Percentiles rank a stretch among this genome's conserved stretches.
phyloP scores from a whole-genome alignment of 1,284 basidiomycete species.

The Ganoderma sinense region DNA sequence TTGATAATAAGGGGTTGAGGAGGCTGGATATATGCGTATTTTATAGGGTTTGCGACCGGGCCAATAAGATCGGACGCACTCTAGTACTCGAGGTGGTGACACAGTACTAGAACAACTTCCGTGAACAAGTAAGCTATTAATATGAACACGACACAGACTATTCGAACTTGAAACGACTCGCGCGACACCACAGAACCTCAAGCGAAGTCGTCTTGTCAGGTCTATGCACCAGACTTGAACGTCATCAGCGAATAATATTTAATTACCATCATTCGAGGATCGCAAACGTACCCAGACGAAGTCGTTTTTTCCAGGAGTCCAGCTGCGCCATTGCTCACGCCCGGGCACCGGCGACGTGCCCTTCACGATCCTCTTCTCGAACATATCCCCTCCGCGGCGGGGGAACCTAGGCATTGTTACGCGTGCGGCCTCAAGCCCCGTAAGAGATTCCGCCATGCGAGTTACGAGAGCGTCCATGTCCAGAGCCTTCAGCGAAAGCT shows the following conservation, averaged over 20 bases:
- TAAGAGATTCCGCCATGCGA: neutral
- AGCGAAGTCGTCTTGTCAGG: too few relatives aligned
- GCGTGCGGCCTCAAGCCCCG: neutral
- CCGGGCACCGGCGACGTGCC: neutral
- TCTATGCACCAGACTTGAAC: neutral
- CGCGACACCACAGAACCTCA: neutral
- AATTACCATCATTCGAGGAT: neutral
- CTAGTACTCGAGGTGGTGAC: too few relatives aligned
- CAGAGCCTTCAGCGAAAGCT: neutral
- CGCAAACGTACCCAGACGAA: neutral
- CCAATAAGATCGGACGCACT: too few relatives aligned
- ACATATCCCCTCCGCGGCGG: neutral
- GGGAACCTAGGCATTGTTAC: neutral
- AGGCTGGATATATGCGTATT: too few relatives aligned
- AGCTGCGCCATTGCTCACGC: neutral
- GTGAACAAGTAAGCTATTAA: too few relatives aligned
- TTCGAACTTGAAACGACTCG: neutral
- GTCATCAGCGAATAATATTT: neutral
- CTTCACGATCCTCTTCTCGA: neutral
- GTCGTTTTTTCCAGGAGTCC: neutral
- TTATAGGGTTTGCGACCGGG: too few relatives aligned
- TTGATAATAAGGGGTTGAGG: too few relatives aligned
- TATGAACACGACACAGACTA: too few relatives aligned
- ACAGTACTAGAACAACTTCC: too few relatives aligned
- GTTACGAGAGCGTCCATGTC: neutral